These are phyloP conservation scores for Lactarius hatsudake DNA, from an alignment of 768 basidiomycete genomes.

Conservation along the genomic window DNA sequence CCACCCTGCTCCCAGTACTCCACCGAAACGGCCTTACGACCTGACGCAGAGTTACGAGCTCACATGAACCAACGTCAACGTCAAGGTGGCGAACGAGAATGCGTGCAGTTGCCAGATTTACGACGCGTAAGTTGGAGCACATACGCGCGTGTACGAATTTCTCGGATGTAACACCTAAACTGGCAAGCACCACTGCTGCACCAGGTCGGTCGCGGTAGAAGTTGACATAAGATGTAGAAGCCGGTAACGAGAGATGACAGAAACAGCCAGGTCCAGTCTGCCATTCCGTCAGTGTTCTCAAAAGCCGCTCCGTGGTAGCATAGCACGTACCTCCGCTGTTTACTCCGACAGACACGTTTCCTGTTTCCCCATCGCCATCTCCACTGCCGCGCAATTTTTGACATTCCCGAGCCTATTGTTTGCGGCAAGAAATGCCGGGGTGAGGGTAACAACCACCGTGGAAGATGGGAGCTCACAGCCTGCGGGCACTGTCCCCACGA, in stretches of 20 bases:
- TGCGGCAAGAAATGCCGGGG: constrained; percentile 73
- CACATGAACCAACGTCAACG: constrained; percentile 39
- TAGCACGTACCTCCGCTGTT: constrained; percentile 69
- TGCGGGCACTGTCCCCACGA: constrained; percentile 80
- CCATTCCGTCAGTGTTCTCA: not conserved
- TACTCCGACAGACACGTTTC: constrained; percentile 79
- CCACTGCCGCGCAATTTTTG: constrained; percentile 69
- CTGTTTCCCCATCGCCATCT: constrained; percentile 81
- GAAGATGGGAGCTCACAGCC: constrained; percentile 87
- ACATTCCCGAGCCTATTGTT: constrained; percentile 59
- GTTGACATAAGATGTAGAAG: constrained; percentile 72
- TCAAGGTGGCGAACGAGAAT: constrained; percentile 63
- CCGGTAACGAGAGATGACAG: constrained; percentile 71
- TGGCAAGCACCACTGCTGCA: constrained; percentile 79
- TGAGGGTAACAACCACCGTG: constrained; percentile 87
- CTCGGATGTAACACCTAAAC: constrained; percentile 79
- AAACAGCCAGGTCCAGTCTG: constrained; percentile 91
- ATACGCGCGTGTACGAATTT: constrained; percentile 74
- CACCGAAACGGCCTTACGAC: constrained; percentile 56
- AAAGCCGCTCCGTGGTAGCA: not conserved
- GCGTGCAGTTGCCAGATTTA: constrained; percentile 77
- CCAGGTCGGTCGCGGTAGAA: constrained; percentile 79
- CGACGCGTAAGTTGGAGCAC: constrained; percentile 86
- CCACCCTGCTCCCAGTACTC: constrained; percentile 42
- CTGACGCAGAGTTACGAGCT: constrained; percentile 63